Base-by-base conservation (phyloP, 805 yeast species). In the Starmerella powellii region DNA sequence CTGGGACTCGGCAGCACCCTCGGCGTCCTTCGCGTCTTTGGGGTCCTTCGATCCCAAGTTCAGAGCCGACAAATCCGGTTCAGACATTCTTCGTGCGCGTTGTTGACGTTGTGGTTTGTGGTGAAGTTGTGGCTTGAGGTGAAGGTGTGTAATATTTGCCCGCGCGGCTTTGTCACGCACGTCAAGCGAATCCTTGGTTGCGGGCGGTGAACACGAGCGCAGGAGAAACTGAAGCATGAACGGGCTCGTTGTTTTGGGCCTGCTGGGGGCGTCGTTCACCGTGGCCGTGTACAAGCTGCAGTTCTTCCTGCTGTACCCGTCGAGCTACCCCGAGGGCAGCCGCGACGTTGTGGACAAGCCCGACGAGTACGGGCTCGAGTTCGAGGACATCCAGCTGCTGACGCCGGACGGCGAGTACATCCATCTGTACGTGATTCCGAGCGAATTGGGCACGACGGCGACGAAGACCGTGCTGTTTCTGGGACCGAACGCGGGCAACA, bases 401-500 rank as follows among this genome's bases (percentile, higher is more conserved):
- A 87, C 97, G 0, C 58, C 61, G 3, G 97, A 88, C 56, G 81
- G 80, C 2, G 79, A 74, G 44, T 67, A 61, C 10, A 60, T 88
- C 27, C 81, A 82, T 46, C 71, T 83, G 19, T 88, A 66, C 57
- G 64, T 73, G 38, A 63, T 84, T 42, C 45, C 53, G 11, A 27
- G 35, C 31, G 35, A 34, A 8, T 3, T 49, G 44, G 27, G 27
- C 13, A 17, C 72, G 76, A 44, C 20, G 5, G 30, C 45, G 3
- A 60, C 69, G 26, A 81, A 79, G 50, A 83, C 96, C 0, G 71
- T 88, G 10, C 55, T 91, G 20, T 70, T 91, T 17, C 67, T 87
- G 39, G 77, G 86, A 37, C 97, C 97, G 4, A 88, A 88, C 61
- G 96, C 96, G 2, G 97, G 97, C 4, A 88, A 91, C 59, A 88